Base-by-base conservation (phyloP, 192 early-diverging fungal genomes). In the Coemansia sp. region DNA sequence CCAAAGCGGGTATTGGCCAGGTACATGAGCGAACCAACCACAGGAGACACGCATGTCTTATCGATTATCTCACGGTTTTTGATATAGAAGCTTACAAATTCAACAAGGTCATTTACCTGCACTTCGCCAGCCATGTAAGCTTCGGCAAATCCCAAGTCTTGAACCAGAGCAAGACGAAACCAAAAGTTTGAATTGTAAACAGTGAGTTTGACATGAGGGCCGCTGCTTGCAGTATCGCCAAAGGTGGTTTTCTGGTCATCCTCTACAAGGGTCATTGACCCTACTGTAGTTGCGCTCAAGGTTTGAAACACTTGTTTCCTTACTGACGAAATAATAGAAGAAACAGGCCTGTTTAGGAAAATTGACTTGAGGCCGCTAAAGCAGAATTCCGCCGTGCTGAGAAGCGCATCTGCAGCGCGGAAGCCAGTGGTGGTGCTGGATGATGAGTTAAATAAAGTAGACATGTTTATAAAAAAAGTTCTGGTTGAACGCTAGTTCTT, bases 101-200 rank as follows among this genome's bases (percentile, higher is more conserved):
- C 70, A 3, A 80, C 72, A 8, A 89, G 68, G 45, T 80, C 66
- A 57, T 74, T 81, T 15, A 81, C 75, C 3, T 75, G 51, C 17
- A 89, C 71, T 20, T 89, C 85, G 7, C 73, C 81, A 20, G 76
- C 60, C 84, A 89, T 89, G 73, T 85, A 89, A 5, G 83, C 83
- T 56, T 89, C 88, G 14, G 83, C 84, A 60, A 88, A 85, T 3
- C 88, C 86, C 76, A 86, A 53, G 38, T 62, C 43, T 23, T 58
- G 46, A 4, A 60, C 56, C 20, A 86, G 51, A 43, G 79, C 57
- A 17, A 89, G 56, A 12, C 88, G 77, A 40, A 79, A 34, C 88
- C 88, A 89, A 52, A 89, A 88, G 30, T 60, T 55, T 51, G 81
- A 79, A 53, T 76, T 71, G 3, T 76, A 56, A 15, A 89, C 80